phyloP scores from a whole-genome alignment of 2,329 filamentous ascomycete genomes.

The Epicoccum nigrum region DNA sequence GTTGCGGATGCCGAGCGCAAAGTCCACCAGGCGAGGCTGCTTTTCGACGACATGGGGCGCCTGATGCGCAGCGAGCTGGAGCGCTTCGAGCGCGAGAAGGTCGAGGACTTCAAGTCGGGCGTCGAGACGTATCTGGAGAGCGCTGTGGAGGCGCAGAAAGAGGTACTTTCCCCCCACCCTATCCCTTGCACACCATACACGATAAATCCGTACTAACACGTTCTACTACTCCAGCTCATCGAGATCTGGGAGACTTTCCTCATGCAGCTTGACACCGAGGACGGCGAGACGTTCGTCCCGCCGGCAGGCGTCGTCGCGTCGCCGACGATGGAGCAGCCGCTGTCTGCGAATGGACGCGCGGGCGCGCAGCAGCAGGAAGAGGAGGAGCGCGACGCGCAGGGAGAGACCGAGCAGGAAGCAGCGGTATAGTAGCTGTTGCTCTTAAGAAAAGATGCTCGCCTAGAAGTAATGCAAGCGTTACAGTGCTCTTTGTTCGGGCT shows the following conservation, averaged over 20 bases:
- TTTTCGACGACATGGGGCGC: slow-evolving; percentile 97
- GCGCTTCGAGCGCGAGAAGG: slow-evolving; percentile 94
- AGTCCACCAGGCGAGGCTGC: slow-evolving; percentile 83
- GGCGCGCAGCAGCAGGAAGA: slow-evolving; percentile 18
- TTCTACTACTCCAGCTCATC: slow-evolving; percentile 64
- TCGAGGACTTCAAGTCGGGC: slow-evolving; percentile 97
- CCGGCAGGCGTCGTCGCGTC: slow-evolving; percentile 48
- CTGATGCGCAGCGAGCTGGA: slow-evolving; percentile 91
- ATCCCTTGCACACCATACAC: too few relatives aligned
- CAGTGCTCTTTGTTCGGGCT: too few relatives aligned
- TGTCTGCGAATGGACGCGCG: slow-evolving; percentile 18
- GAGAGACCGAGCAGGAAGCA: slow-evolving; percentile 8
- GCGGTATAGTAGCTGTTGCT: slow-evolving; percentile 7
- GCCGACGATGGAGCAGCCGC: slow-evolving; percentile 21
- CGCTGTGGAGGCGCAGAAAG: slow-evolving; percentile 96
- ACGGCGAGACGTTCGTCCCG: slow-evolving; percentile 61
- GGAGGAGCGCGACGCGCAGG: slow-evolving; percentile 2
- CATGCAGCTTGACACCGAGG: slow-evolving; percentile 92
- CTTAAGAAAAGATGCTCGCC: background rate
- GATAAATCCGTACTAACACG: too few relatives aligned
- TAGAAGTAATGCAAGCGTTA: slow-evolving; percentile 1
- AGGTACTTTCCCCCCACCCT: slow-evolving; percentile 64
- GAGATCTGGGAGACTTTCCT: slow-evolving; percentile 99
- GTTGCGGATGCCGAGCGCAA: slow-evolving; percentile 94
- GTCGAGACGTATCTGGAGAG: slow-evolving; percentile 98